phyloP scores from a whole-genome alignment of 495 filamentous ascomycete genomes.

The Baudoinia panamericana region DNA sequence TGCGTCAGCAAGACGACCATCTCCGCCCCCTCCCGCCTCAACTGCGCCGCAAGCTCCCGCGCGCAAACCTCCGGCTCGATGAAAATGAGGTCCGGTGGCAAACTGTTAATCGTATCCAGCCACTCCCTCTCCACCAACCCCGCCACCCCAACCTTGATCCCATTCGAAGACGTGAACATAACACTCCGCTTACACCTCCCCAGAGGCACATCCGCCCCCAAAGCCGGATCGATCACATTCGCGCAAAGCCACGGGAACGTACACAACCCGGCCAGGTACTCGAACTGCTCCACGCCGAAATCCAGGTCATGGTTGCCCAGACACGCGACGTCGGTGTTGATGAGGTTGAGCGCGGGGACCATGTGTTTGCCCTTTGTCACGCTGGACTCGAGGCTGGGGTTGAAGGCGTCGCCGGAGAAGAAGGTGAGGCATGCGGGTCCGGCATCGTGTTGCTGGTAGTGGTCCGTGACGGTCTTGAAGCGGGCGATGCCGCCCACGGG shows the following conservation, averaged over 20 bases:
- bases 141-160: conserved; percentile 72
- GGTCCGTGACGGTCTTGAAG: conserved; percentile 62
- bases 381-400: conserved; percentile 73
- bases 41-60: conserved; percentile 49
- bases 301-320: conserved; percentile 91
- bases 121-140: conserved; percentile 69
- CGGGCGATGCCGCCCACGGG: conserved; percentile 67
- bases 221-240: conserved; percentile 67
- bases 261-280: conserved; percentile 57
- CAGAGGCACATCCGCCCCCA: conserved; percentile 55
- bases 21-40: conserved; percentile 66
- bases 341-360: conserved; percentile 73
- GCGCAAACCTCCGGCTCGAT: conserved; percentile 61
- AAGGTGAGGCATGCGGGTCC: conserved; percentile 55
- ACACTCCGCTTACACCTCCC: conserved; percentile 54
- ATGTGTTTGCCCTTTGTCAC: conserved; percentile 84
- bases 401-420: conserved; percentile 88
- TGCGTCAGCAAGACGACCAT: conserved; percentile 72
- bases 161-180: conserved; percentile 66
- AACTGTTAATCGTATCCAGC: conserved; percentile 75
- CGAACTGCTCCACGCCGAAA: conserved; percentile 74
- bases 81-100: conserved; percentile 70
- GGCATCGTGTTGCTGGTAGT: conserved; percentile 53
- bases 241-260: conserved; percentile 81
- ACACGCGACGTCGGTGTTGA: conserved; percentile 61